These are phyloP conservation scores for Bipolaris sorokiniana DNA, from an alignment of 2,329 filamentous ascomycete genomes.

Conservation along the genomic window DNA sequence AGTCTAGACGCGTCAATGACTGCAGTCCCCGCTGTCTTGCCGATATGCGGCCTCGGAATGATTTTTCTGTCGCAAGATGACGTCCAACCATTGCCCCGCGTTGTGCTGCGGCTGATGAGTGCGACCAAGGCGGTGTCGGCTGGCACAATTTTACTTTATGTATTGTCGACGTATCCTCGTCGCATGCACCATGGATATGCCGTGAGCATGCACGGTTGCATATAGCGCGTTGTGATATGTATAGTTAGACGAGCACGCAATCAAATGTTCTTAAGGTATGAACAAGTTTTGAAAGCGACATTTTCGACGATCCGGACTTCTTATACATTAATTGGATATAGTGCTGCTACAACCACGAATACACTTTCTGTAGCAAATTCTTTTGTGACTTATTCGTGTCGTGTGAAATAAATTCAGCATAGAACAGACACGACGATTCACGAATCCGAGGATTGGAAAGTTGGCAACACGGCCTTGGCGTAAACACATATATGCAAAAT, in stretches of 20 bases:
- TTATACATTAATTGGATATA: too few relatives aligned
- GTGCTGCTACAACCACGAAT: too few relatives aligned
- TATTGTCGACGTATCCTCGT: neutral
- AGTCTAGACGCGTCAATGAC: neutral
- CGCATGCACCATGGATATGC: neutral
- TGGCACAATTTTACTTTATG: neutral
- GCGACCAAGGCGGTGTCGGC: neutral
- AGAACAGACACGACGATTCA: neutral
- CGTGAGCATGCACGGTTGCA: neutral
- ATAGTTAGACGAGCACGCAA: too few relatives aligned
- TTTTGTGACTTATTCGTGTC: neutral
- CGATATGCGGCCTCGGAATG: neutral
- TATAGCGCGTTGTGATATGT: neutral
- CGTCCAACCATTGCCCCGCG: constrained; percentile 6
- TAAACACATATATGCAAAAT: neutral
- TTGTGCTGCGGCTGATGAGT: neutral
- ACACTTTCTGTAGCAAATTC: too few relatives aligned
- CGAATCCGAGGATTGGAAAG: too few relatives aligned
- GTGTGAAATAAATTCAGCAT: neutral
- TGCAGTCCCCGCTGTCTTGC: neutral
- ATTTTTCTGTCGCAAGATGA: neutral
- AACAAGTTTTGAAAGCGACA: too few relatives aligned
- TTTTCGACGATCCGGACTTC: too few relatives aligned
- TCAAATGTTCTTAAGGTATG: too few relatives aligned
- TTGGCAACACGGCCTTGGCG: neutral